These are phyloP conservation scores for Garcileccinum viscosum DNA, from an alignment of 1,284 basidiomycete species.

Conservation along the genomic window DNA sequence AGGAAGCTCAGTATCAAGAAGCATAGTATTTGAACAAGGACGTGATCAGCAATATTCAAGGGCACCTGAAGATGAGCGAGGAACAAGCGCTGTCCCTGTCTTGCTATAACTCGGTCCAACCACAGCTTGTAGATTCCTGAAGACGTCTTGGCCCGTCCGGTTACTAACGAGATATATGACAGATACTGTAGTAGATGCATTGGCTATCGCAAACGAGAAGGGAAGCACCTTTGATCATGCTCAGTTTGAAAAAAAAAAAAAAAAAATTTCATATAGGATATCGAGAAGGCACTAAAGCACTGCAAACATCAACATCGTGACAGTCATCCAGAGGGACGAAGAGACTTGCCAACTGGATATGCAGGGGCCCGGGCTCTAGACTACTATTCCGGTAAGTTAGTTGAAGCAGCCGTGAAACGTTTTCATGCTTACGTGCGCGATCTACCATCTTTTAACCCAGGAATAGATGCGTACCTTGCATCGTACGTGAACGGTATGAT, in stretches of 20 bases:
- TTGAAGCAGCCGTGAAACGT: neutral
- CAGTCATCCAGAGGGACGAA: neutral
- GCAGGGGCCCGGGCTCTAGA: neutral
- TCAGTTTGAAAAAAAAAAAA: no score
- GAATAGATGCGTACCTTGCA: neutral
- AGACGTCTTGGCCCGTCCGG: neutral
- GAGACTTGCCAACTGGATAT: neutral
- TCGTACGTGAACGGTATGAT: neutral
- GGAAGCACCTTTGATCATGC: no score
- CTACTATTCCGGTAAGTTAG: neutral
- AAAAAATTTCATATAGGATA: no score
- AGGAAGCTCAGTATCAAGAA: neutral
- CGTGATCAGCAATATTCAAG: neutral
- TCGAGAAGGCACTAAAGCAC: neutral
- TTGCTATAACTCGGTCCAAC: neutral
- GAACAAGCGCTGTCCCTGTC: neutral
- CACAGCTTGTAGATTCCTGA: neutral
- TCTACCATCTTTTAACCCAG: neutral
- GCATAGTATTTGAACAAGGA: neutral
- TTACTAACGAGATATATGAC: neutral
- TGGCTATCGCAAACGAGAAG: neutral
- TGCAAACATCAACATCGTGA: neutral
- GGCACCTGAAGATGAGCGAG: neutral
- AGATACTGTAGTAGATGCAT: neutral
- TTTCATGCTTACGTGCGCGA: neutral